A percentile compares a stretch with the other conserved stretches of the same genome.
These are phyloP conservation scores for Beauveria sp. DNA, from an alignment of 2,329 filamentous ascomycete genomes.

Conservation along the genomic window DNA sequence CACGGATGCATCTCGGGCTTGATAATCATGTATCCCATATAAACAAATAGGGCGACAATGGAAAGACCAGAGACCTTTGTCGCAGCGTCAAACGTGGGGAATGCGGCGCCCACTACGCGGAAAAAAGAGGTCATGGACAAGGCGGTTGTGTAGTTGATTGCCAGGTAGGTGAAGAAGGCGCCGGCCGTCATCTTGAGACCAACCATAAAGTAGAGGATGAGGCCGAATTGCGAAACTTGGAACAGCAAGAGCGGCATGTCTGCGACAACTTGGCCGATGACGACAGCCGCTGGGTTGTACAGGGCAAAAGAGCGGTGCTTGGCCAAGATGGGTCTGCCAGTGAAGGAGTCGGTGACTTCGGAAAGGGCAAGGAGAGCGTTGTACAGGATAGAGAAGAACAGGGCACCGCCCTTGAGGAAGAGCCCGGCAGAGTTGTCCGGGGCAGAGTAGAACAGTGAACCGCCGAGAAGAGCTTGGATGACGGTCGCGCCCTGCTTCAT, in stretches of 20 bases:
- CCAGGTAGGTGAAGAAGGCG: background rate
- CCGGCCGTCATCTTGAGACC: background rate
- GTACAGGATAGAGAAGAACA: too few species aligned
- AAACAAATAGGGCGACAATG: background rate
- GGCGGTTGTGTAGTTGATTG: background rate
- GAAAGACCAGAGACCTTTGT: background rate
- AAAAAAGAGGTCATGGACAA: background rate
- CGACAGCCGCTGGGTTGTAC: conserved; percentile 36
- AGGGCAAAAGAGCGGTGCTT: conserved; percentile 32
- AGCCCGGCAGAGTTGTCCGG: too few species aligned
- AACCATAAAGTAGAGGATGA: background rate
- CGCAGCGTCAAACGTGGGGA: background rate
- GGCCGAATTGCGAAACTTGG: too few species aligned
- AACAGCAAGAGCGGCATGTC: background rate
- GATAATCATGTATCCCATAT: background rate
- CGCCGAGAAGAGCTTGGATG: too few species aligned
- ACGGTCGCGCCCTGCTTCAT: too few species aligned
- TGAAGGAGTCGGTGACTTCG: conserved; percentile 62
- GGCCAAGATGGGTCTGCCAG: conserved; percentile 62
- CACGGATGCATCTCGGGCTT: background rate
- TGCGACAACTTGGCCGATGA: conserved; percentile 33
- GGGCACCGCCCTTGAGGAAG: too few species aligned
- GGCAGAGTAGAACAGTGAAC: too few species aligned
- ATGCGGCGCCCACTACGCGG: background rate
- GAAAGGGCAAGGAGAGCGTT: too few species aligned